Base-by-base conservation (phyloP, 2,329 filamentous ascomycete genomes). In the Drechslera avenae region DNA sequence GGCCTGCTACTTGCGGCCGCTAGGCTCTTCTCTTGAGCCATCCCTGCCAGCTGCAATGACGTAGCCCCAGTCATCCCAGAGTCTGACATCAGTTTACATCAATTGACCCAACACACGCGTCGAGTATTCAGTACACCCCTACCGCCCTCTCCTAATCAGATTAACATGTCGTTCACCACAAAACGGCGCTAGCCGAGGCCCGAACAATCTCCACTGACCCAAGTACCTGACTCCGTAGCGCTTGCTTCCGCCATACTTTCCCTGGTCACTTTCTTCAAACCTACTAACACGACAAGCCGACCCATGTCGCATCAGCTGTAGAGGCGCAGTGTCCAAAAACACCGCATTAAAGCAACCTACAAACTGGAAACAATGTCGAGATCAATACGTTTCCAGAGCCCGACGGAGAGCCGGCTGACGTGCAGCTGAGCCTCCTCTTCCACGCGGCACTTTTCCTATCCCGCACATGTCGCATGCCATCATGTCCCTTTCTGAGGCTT, bases 1-100 rank as follows among this genome's bases (percentile, higher is more conserved):
- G 37, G 39, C 49, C 41, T 52, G 39, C 49, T 48, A 28, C 26
- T 52, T 52, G 10, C 44, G 28, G 44, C 23, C 33, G 26, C 26
- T 28, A 37, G 33, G 34, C 23, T 30, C 41, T 17, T 28, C 21
- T 36, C 18, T 12, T 17, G 18, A 30, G 21, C 12, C 16, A 39
- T 19, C 41, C 47, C 7, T 40, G 30, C 10, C 30, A 17, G 13
- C 14, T 21, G 28, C 47, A 23, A 17, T 50, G 47, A 50, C 41
- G 47, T 39, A 39, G 14, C 28, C 16, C 3, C 19, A 23, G 5
- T 16, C 36, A 19, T 14, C 33, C n/a, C 17, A 39, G 30, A 12
- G 10, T 28, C 26, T 28, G 26, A 28, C 26, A 28, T 28, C 26
- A 28, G 26, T 10, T 28, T 5, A 28, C 10, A 12, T 28, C 26